Evolutionary conservation across 192 early-diverging fungal species (phyloP).

Genomic region (Coemansia pectinata): DNA sequence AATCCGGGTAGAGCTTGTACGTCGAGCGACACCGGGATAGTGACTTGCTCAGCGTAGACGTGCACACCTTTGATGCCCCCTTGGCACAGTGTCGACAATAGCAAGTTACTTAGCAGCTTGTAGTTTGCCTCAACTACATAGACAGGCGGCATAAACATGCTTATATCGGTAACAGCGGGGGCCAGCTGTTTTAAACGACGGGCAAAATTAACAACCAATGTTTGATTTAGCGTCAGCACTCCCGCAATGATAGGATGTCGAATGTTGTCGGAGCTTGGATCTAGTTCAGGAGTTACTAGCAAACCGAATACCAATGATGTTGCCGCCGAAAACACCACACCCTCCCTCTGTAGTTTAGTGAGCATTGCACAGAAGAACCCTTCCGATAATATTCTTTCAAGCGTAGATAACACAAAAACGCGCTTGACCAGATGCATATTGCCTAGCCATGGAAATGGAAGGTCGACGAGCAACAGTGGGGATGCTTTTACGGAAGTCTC

Average conservation of each 20-base stretch:
- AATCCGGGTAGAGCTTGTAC: neutral
- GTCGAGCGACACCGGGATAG: neutral
- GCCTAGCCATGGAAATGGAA: neutral
- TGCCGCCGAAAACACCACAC: too few relatives aligned
- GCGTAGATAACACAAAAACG: neutral
- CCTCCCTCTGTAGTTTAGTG: too few relatives aligned
- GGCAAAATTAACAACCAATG: neutral
- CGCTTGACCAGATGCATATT: neutral
- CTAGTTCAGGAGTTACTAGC: too few relatives aligned
- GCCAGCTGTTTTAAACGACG: neutral
- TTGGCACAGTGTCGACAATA: neutral
- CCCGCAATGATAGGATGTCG: too few relatives aligned
- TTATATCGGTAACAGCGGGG: neutral
- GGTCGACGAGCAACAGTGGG: neutral
- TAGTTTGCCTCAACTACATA: neutral
- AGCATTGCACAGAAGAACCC: neutral
- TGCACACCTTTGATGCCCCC: neutral
- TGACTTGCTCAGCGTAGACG: neutral
- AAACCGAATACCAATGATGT: too few relatives aligned
- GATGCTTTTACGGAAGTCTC: neutral
- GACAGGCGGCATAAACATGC: neutral
- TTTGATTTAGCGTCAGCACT: neutral
- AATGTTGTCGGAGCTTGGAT: too few relatives aligned
- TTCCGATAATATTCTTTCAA: neutral
- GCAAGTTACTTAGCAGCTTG: neutral